Base-by-base conservation (phyloP, 163 green algal genomes). In the Volvox carteri region DNA sequence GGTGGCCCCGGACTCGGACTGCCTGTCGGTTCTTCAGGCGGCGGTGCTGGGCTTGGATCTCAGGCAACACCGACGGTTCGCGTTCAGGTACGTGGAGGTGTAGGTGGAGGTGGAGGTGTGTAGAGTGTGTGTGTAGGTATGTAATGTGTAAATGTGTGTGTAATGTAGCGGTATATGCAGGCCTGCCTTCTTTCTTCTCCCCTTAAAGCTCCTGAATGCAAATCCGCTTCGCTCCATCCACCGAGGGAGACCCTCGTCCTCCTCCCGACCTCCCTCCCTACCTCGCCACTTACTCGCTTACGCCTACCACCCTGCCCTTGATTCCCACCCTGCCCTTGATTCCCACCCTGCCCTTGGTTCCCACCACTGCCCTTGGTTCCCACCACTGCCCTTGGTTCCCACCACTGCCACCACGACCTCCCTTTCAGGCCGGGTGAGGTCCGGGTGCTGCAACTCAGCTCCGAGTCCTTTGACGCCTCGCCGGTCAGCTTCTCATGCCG, bases 1-100 rank as follows among this genome's bases (percentile, higher is more conserved):
- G 25, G 72, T 97, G 11, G 67, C 90, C 2, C 95, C 94, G 16
- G 95, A 97, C 90, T 94, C 84, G 1, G 94, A 97, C 92, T 96
- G 91, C 44, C 90, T 97, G 9, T 95, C 90, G 0, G 86, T 97
- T 1, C 78, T 96, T 86, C 85, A 95, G 89, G 92, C 95, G 7
- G 95, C 86, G 6, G 90, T 96, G 39, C 77, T 96, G 41, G 95
- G 95, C 0, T 41, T 95, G 14, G 94, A 97, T 70, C 77, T 97
- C 50, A 68, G 93, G 5, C 65, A 85, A 19, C 95, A 97, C 86
- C 68, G 65, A 28, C 39, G 84, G 42, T 94, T 91, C 50, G 90
- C 81, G 1, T 95, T 97, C 79, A 42, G 65, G 86, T 90, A 28
- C 60, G 60, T 3, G 4, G 60, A 33, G 60, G 11, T 4, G 19